Conservation (phyloP, 1,139 yeast species). For the Debaryomyces udenii region DNA sequence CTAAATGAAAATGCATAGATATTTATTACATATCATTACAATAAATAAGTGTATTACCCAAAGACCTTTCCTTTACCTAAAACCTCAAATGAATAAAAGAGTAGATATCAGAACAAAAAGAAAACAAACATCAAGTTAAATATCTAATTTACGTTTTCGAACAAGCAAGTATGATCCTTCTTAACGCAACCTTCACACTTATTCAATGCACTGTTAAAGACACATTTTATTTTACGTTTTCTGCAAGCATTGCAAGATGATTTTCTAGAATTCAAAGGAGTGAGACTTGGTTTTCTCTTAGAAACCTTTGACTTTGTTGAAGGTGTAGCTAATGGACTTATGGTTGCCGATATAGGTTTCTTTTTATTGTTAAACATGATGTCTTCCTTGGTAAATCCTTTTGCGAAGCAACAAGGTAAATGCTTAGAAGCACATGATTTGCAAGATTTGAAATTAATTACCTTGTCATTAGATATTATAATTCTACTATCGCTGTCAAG, state of each 20-base stretch:
- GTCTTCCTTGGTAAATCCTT: constrained; percentile 64
- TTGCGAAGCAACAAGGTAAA: constrained; percentile 53
- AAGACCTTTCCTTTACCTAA: constrained; percentile 1
- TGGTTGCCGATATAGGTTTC: constrained; percentile 15
- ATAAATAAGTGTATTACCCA: constrained; percentile 6
- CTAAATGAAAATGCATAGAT: constrained; percentile 6
- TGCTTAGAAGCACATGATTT: constrained; percentile 50
- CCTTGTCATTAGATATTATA: constrained; percentile 33
- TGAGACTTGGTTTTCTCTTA: constrained; percentile 4
- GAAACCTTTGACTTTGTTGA: constrained; percentile 4
- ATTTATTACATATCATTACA: constrained; percentile 8
- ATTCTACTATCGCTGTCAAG: constrained; percentile 15
- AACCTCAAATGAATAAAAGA: constrained; percentile 1
- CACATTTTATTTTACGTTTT: constrained; percentile 43
- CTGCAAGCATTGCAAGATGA: constrained; percentile 41
- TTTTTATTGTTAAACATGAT: constrained; percentile 33
- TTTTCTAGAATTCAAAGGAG: constrained; percentile 24
- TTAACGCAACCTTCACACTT: constrained; percentile 43
- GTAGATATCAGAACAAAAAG: background rate
- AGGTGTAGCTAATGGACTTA: background rate
- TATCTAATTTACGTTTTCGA: constrained; percentile 19
- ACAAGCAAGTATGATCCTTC: constrained; percentile 38
- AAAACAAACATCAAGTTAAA: background rate
- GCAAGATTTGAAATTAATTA: constrained; percentile 54
- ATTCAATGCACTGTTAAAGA: constrained; percentile 28